phyloP scores from a whole-genome alignment of 1,284 basidiomycete genomes.

The Cerioporus squamosus region DNA sequence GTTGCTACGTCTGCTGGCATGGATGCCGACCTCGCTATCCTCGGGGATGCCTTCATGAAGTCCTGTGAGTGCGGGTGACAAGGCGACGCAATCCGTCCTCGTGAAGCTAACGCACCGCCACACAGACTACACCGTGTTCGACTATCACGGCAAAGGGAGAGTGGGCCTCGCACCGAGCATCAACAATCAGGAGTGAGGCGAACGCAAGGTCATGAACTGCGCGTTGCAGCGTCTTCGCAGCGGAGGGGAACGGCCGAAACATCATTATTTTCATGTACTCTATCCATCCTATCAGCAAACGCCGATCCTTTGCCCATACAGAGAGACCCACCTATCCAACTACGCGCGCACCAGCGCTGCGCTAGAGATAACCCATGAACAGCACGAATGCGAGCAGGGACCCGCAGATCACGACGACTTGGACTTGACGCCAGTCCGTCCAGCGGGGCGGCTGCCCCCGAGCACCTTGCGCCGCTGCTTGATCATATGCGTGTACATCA shows the following conservation, averaged over 20 bases:
- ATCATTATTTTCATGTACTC: constrained; percentile 2
- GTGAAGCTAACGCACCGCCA: not conserved
- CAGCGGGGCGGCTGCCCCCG: constrained; percentile 41
- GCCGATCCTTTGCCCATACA: not conserved
- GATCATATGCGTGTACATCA: constrained; percentile 92
- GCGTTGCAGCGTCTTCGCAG: not conserved
- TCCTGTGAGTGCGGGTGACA: constrained; percentile 49
- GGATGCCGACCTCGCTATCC: constrained; percentile 60
- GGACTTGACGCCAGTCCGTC: constrained; percentile 26
- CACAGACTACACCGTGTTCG: constrained; percentile 62
- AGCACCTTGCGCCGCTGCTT: constrained; percentile 81
- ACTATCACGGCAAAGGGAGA: constrained; percentile 56
- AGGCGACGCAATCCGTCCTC: not conserved
- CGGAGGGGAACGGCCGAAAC: not conserved
- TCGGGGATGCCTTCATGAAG: constrained; percentile 77
- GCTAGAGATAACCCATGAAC: not conserved
- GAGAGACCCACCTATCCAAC: not conserved
- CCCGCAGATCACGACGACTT: constrained; percentile 33
- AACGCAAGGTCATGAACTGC: not conserved
- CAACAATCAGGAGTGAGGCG: constrained; percentile 43
- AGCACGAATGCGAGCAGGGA: not conserved
- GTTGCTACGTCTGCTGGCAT: constrained; percentile 54
- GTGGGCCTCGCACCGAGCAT: constrained; percentile 65
- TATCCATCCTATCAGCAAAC: not conserved
- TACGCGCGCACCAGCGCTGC: too few species aligned